Conservation (phyloP, 2,329 filamentous ascomycete species). For the Beauveria sp. region DNA sequence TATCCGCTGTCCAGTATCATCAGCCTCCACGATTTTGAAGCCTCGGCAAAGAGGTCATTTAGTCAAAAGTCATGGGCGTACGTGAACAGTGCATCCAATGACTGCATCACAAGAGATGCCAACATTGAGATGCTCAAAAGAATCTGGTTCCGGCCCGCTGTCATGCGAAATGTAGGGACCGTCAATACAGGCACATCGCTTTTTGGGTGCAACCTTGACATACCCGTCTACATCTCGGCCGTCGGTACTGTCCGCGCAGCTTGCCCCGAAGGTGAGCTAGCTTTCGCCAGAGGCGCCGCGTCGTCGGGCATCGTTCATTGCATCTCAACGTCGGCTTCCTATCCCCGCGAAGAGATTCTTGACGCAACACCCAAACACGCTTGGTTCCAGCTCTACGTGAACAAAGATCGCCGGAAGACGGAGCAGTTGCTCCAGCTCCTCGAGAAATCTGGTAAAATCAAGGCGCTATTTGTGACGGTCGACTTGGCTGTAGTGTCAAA, state of each 20-base stretch:
- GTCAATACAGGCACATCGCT: slow-evolving; percentile 14
- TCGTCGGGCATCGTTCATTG: slow-evolving; percentile 8
- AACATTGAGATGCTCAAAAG: slow-evolving; percentile 15
- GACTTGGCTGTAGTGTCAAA: slow-evolving; percentile 12
- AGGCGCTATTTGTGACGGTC: slow-evolving; percentile 12
- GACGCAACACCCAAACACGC: slow-evolving; percentile 1
- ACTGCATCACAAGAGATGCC: slow-evolving; percentile 18
- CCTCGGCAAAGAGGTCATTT: slow-evolving; percentile 10
- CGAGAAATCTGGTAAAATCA: slow-evolving; percentile 4
- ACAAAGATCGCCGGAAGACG: slow-evolving; percentile 10
- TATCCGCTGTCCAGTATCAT: slow-evolving; percentile 16
- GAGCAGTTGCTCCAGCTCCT: not conserved
- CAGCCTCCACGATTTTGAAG: slow-evolving; percentile 21
- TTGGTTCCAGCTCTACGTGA: slow-evolving; percentile 15
- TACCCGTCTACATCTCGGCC: slow-evolving; percentile 18
- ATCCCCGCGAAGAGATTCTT: slow-evolving; percentile 9
- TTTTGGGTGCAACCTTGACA: slow-evolving; percentile 16
- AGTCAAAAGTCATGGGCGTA: slow-evolving; percentile 19
- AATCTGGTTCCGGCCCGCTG: slow-evolving; percentile 19
- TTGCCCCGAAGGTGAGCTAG: slow-evolving; percentile 16
- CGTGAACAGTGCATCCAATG: slow-evolving; percentile 19
- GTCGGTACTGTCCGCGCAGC: slow-evolving; percentile 15
- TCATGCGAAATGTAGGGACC: slow-evolving; percentile 17
- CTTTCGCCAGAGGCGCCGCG: slow-evolving; percentile 14
- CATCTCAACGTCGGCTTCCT: slow-evolving; percentile 10